phyloP scores from a whole-genome alignment of 768 basidiomycete species.

The Hysterangium stoloniferum region DNA sequence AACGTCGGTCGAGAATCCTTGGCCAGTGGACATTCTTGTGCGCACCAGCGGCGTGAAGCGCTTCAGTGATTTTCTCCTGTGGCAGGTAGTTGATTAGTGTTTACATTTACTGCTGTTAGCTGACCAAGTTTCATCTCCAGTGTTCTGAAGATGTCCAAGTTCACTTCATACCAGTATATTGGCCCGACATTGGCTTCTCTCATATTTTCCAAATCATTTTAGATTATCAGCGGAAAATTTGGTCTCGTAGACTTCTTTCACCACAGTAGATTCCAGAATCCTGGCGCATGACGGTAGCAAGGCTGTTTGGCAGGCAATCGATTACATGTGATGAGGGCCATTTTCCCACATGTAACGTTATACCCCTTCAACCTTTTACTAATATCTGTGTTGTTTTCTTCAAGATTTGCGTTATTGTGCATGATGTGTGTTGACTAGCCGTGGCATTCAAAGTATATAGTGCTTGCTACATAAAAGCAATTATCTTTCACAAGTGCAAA shows the following conservation, averaged over 20 bases:
- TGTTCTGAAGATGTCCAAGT: conserved; percentile 78
- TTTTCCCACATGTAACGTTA: too few relatives aligned
- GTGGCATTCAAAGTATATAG: too few relatives aligned
- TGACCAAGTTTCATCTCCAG: conserved; percentile 31
- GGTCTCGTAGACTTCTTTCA: conserved; percentile 26
- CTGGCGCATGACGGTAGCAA: too few relatives aligned
- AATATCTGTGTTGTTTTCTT: too few relatives aligned
- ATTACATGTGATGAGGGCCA: too few relatives aligned
- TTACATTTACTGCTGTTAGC: background rate
- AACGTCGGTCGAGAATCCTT: conserved; percentile 52
- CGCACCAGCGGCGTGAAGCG: conserved; percentile 88
- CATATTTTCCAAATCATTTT: conserved; percentile 85
- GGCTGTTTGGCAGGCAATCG: too few relatives aligned
- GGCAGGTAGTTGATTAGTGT: conserved; percentile 70
- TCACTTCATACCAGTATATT: conserved; percentile 77
- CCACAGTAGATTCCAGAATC: too few relatives aligned
- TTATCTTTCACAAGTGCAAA: too few relatives aligned
- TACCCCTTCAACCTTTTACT: too few relatives aligned
- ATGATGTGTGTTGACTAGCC: too few relatives aligned
- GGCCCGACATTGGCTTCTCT: conserved; percentile 88
- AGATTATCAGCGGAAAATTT: conserved; percentile 76
- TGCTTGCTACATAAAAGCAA: too few relatives aligned
- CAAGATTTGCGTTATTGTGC: too few relatives aligned
- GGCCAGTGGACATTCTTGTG: conserved; percentile 84
- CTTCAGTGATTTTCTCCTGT: conserved; percentile 84